Evolutionary conservation across 2,329 filamentous ascomycete genomes (phyloP), one percentile per base, ranked within the genome.

Genomic region (Sclerotinia minor): DNA sequence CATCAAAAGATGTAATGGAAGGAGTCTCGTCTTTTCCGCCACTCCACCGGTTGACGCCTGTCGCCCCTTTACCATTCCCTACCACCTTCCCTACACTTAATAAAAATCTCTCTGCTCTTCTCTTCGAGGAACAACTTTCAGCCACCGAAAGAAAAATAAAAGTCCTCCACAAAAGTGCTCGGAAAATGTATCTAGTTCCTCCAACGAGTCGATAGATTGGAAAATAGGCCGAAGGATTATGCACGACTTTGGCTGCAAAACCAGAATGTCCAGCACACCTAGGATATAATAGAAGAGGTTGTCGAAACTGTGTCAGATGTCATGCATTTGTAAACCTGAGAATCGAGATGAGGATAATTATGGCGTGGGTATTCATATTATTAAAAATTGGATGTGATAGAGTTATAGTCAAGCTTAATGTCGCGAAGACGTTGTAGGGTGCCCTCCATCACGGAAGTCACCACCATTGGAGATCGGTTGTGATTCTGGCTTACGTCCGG

Each of bases 401-500:
- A 32, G 24, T 60, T 61, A 53, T 35, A n/a, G 35, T 26, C 54
- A 35, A 55, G 63, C 32, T 73, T 68, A 76, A 55, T 74, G 73
- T 53, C 74, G 71, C 13, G 73, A 74, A 13, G 74, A 72, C 44
- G 74, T 74, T 52, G 68, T 69, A 52, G 69, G 72, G 68, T 69
- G 70, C 57, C 57, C 60, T 21, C 74, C 72, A 26, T 66, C 64
- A n/a, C 70, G 68, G 41, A 70, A 55, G 21, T 74, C 72, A 5
- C 57, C 38, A 61, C 67, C 64, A 8, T 70, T 63, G 29, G 69
- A 63, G 29, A 68, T 44, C n/a, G 68, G 64, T 64, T 72, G 72
- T 29, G 69, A 63, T 63, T 77, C 75, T 61, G 74, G 76, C 52
- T 74, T 75, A 49, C 74, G 72, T 52, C 75, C 76, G 49, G 75